Evolutionary conservation across 164 flowering plant genomes (phyloP), one percentile per base, ranked within the genome.

Genomic region (Sedum album): DNA sequence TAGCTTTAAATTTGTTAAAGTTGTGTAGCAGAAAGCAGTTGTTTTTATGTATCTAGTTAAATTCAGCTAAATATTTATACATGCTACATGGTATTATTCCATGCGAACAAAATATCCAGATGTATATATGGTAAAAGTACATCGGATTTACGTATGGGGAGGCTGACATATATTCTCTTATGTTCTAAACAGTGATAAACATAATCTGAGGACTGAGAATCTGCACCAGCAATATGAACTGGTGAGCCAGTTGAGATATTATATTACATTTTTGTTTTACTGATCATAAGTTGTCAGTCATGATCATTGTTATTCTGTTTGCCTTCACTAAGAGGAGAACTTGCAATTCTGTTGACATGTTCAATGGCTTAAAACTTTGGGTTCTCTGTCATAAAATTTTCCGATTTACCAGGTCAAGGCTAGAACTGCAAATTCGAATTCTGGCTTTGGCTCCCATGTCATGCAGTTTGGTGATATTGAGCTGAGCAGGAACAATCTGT

Each of bases 1-100:
- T n/a, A n/a, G n/a, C n/a, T n/a, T n/a, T n/a, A n/a, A n/a, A n/a
- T n/a, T n/a, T n/a, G n/a, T n/a, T n/a, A n/a, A n/a, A n/a, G n/a
- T n/a, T n/a, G n/a, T n/a, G 89, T 94, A 33, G 81, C 42, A 65
- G 98, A 93, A 73, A 85, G 87, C 82, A 93, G 98, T 75, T 90
- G 86, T 21, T n/a, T 10, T 51, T n/a, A 21, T 51, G 11, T 9
- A 21, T 51, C 13, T 23, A 6, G 6, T 5, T 51, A 21, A 36
- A 23, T 26, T 51, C 60, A n/a, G 9, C 21, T 0, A 51, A 51
- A 51, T 23, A 51, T 51, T 21, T 13, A 23, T n/a, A 23, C n/a
- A n/a, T n/a, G n/a, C n/a, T n/a, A n/a, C n/a, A n/a, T n/a, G n/a
- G n/a, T n/a, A n/a, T n/a, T n/a, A n/a, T n/a, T 4, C 39, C 4